Evolutionary conservation across 371 early-diverging fungal species (phyloP).

Genomic region (Mucor saturninus): DNA sequence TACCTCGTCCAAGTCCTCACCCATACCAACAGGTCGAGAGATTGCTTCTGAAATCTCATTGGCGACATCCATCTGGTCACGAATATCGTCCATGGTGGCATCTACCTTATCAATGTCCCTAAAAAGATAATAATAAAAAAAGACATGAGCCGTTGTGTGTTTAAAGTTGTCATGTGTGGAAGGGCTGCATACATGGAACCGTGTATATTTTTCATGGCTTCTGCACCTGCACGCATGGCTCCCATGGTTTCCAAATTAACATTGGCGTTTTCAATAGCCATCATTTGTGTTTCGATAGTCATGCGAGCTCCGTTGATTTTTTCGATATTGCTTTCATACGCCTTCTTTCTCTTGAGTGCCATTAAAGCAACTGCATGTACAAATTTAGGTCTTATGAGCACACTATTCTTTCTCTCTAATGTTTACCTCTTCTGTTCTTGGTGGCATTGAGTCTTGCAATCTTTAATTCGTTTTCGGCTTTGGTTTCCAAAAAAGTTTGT

Average conservation of each 20-base stretch:
- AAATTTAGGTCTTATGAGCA: not conserved
- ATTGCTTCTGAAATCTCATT: constrained; percentile 95
- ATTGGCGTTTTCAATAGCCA: constrained; percentile 96
- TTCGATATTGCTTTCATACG: constrained; percentile 84
- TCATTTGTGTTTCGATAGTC: constrained; percentile 94
- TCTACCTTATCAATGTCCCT: constrained; percentile 97
- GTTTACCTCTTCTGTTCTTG: constrained; percentile 88
- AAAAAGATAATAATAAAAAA: not conserved
- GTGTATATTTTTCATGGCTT: constrained; percentile 94
- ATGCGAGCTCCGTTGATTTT: constrained; percentile 88
- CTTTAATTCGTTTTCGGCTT: constrained; percentile 88
- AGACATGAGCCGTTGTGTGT: not conserved
- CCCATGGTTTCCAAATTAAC: constrained; percentile 95
- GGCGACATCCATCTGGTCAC: constrained; percentile 96
- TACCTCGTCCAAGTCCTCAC: constrained; percentile 90
- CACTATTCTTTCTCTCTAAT: constrained; percentile 3
- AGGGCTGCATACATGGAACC: constrained; percentile 75
- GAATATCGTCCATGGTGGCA: constrained; percentile 94
- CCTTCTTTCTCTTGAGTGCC: constrained; percentile 95
- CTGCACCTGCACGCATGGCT: constrained; percentile 93
- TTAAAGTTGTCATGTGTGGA: not conserved
- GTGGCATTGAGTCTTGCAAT: constrained; percentile 89
- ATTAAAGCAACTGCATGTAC: constrained; percentile 76
- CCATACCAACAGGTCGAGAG: constrained; percentile 85
- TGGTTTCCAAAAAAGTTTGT: constrained; percentile 83